Percentiles rank a stretch among this genome's conserved stretches.
Conservation (phyloP, 2,329 filamentous ascomycete species). For the Volutella citrinella region DNA sequence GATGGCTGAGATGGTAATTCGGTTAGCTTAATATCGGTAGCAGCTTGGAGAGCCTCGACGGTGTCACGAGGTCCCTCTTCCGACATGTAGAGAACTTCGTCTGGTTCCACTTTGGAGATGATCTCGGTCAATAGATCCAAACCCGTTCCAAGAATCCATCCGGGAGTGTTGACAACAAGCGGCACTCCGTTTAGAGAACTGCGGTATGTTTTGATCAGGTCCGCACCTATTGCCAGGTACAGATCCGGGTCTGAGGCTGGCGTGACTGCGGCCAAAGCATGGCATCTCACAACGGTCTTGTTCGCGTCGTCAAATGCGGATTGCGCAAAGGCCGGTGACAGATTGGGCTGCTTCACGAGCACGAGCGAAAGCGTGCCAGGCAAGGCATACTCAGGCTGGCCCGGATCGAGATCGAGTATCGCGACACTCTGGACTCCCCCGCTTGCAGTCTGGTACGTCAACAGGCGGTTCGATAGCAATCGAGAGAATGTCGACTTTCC, state of each 20-base stretch:
- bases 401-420: constrained; percentile 74
- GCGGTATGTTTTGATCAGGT: constrained; percentile 60
- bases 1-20: constrained; percentile 58
- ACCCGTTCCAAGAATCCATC: constrained; percentile 70
- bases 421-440: constrained; percentile 36
- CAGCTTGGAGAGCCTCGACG: constrained; percentile 49
- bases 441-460: constrained; percentile 40
- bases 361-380: constrained; percentile 69
- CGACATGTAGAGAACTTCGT: constrained; percentile 67
- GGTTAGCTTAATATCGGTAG: constrained; percentile 42
- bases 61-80: constrained; percentile 58
- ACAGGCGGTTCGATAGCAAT: constrained; percentile 62
- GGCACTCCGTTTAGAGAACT: constrained; percentile 45
- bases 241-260: constrained; percentile 65
- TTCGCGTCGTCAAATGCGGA: constrained; percentile 34
- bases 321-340: constrained; percentile 67
- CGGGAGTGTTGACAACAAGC: constrained; percentile 70
- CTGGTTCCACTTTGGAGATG: constrained; percentile 50
- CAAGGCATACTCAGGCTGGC: constrained; percentile 71
- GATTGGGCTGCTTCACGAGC: constrained; percentile 56
- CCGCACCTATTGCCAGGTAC: constrained; percentile 61
- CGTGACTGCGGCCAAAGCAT: constrained; percentile 63
- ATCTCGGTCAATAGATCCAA: constrained; percentile 61
- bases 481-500: constrained; percentile 75
- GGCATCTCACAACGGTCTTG: constrained; percentile 52